A percentile compares a stretch with the other conserved stretches of the same genome.
Conservation (phyloP, 306 rosid species). For the Morella rubra region DNA sequence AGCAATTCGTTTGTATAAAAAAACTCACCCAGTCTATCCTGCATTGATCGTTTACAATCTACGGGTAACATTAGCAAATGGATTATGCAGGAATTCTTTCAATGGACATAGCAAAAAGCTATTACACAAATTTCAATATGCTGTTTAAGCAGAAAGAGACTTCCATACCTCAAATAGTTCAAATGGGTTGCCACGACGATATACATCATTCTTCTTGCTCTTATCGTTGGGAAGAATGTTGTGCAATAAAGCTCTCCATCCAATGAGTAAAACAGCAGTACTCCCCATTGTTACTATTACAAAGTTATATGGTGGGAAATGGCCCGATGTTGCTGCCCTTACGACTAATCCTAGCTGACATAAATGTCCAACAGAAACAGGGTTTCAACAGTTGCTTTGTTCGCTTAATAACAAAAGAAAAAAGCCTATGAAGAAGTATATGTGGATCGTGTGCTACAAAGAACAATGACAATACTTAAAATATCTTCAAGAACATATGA, state of each 20-base stretch:
- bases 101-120: background rate
- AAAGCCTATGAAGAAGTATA: background rate
- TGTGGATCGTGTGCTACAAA: background rate
- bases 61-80: background rate
- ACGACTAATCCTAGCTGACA: constrained; percentile 76
- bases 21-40: background rate
- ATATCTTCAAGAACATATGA: constrained; percentile 11
- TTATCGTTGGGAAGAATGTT: constrained; percentile 49
- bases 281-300: constrained; percentile 75
- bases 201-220: constrained; percentile 67
- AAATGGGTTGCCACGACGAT: constrained; percentile 85
- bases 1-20: background rate
- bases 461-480: constrained; percentile 5
- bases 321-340: constrained; percentile 56
- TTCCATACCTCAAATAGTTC: constrained; percentile 86
- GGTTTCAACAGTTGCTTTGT: background rate
- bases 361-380: background rate
- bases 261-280: constrained; percentile 77
- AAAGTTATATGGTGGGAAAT: constrained; percentile 62
- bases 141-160: constrained; percentile 10
- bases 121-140: background rate
- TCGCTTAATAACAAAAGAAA: background rate
- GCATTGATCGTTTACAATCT: background rate
- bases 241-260: constrained; percentile 69
- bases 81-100: background rate